Percentiles rank a stretch among this genome's conserved stretches.
phyloP scores from a whole-genome alignment of 495 filamentous ascomycete genomes.

The Glonium stellatum region DNA sequence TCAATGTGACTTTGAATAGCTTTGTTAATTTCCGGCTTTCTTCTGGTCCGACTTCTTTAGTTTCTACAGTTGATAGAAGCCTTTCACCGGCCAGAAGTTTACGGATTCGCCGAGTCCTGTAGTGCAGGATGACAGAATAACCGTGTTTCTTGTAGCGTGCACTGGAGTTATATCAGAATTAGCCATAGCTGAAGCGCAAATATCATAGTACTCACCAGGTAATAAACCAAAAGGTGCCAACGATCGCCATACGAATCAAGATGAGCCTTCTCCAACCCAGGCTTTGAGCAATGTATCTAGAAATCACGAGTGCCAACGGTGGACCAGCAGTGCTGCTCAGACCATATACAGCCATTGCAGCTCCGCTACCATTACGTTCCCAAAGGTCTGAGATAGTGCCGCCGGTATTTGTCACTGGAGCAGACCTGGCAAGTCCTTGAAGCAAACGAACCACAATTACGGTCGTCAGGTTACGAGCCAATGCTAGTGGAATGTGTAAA shows the following conservation, averaged over 20 bases:
- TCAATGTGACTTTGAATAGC: conserved; percentile 4
- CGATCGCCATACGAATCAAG: conserved; percentile 7
- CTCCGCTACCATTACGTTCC: not conserved
- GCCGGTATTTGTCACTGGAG: not conserved
- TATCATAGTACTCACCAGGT: not conserved
- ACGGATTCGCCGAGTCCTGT: conserved; percentile 1
- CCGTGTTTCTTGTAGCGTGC: conserved; percentile 8
- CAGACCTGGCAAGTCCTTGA: not conserved
- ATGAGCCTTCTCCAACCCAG: conserved; percentile 6
- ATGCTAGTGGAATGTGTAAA: not conserved
- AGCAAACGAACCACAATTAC: not conserved
- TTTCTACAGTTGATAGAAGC: not conserved
- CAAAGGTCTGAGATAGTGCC: not conserved
- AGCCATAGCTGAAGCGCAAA: no score
- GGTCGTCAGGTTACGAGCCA: not conserved
- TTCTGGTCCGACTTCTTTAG: not conserved
- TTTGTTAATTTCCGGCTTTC: not conserved
- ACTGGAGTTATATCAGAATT: not conserved
- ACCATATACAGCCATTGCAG: not conserved
- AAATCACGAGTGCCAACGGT: conserved; percentile 1
- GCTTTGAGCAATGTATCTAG: conserved; percentile 2
- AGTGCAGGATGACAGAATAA: conserved; percentile 8
- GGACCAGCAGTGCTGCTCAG: not conserved
- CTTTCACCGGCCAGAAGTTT: not conserved
- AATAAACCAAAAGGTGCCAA: conserved; percentile 5